phyloP scores from a whole-genome alignment of 176 grass and related monocot species.

The Miscanthus lutarioriparius region DNA sequence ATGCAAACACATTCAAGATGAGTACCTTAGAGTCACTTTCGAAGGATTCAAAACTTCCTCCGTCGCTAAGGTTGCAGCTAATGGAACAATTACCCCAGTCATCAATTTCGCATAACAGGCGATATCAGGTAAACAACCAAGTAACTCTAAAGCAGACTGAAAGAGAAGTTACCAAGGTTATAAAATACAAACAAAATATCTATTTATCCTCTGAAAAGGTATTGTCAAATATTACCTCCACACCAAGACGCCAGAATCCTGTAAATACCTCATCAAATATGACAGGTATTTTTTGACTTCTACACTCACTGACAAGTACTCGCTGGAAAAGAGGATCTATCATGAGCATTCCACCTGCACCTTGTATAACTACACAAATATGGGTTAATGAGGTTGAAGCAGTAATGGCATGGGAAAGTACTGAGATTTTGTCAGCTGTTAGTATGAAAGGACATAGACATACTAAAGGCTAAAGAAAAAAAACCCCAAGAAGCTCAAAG shows the following conservation, averaged over 20 bases:
- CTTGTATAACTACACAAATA: slow-evolving; percentile 77
- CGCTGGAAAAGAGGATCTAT: slow-evolving; percentile 93
- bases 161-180: slow-evolving; percentile 35
- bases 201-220: neutral
- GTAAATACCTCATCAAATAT: slow-evolving; percentile 98
- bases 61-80: slow-evolving; percentile 75
- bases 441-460: neutral
- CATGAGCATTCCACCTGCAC: slow-evolving; percentile 89
- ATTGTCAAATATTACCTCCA: slow-evolving; percentile 52
- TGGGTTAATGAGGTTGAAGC: neutral
- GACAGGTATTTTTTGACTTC: slow-evolving; percentile 69
- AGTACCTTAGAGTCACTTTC: slow-evolving; percentile 81
- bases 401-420: neutral
- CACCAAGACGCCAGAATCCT: slow-evolving; percentile 89
- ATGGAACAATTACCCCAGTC: slow-evolving; percentile 84
- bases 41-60: slow-evolving; percentile 85
- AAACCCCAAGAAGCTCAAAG: neutral
- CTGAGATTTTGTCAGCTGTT: neutral
- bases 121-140: slow-evolving; percentile 84
- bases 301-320: slow-evolving; percentile 69
- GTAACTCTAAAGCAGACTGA: slow-evolving; percentile 76
- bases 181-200: neutral
- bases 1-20: slow-evolving; percentile 6
- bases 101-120: slow-evolving; percentile 95
- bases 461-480: neutral